These are phyloP conservation scores for Picea mariana DNA, from an alignment of 83 land plant genomes.

Conservation along the genomic window DNA sequence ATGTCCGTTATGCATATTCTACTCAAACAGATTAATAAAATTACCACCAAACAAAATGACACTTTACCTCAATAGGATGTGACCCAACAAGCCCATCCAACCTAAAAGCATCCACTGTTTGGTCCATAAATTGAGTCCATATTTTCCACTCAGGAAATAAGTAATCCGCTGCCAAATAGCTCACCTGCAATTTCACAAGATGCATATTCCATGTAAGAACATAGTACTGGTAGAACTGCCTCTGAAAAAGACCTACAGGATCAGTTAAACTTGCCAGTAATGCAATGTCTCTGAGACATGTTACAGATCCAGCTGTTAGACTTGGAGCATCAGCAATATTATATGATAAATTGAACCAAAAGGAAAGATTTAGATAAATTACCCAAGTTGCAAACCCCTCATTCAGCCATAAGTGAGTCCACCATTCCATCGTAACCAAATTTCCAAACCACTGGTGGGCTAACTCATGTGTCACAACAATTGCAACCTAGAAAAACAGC, in stretches of 20 bases:
- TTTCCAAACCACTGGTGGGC: constrained; percentile 99
- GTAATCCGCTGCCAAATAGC: constrained; percentile 86
- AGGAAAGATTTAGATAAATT: background rate
- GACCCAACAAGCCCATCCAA: constrained; percentile 91
- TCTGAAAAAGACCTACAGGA: background rate
- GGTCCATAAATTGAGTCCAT: constrained; percentile 95
- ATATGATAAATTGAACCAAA: background rate
- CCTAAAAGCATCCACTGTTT: constrained; percentile 65
- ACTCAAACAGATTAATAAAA: too few relatives aligned
- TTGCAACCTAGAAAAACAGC: constrained; percentile 64
- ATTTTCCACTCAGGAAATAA: constrained; percentile 97
- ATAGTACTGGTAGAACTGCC: background rate
- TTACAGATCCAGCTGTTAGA: background rate
- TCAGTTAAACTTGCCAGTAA: background rate
- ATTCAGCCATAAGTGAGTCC: constrained; percentile 99
- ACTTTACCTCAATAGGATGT: constrained; percentile 88
- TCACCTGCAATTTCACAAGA: constrained; percentile 57
- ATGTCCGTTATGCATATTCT: too few relatives aligned
- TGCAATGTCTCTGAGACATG: background rate
- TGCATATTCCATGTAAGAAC: background rate
- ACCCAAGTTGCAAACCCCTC: constrained; percentile 99
- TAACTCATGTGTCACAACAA: constrained; percentile 94
- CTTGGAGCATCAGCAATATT: background rate
- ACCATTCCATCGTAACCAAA: constrained; percentile 99
- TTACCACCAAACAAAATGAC: too few relatives aligned